Percentiles rank a stretch among this genome's conserved stretches.
Conservation (phyloP, 306 rosid species). For the Castanea mollissima region DNA sequence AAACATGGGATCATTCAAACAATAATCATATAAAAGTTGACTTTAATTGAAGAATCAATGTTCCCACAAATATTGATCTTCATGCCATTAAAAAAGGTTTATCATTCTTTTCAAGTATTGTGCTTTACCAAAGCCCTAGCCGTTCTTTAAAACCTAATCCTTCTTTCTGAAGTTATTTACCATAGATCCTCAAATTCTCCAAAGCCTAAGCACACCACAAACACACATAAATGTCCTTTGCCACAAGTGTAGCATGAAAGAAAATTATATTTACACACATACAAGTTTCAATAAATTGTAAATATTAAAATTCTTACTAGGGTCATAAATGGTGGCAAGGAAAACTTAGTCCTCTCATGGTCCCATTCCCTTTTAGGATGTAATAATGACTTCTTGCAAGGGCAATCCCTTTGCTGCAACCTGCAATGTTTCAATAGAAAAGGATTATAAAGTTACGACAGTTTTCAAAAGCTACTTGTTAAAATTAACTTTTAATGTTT, state of each 20-base stretch:
- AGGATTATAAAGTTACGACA: slow-evolving; percentile 11
- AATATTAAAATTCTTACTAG: slow-evolving; percentile 61
- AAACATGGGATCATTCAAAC: no score
- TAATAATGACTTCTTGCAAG: slow-evolving; percentile 54
- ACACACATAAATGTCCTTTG: no score
- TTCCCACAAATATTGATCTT: not conserved
- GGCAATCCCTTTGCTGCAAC: slow-evolving; percentile 46
- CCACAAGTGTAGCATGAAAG: slow-evolving; percentile 4
- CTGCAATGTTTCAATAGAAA: slow-evolving; percentile 40
- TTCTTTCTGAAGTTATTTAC: no score
- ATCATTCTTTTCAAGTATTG: not conserved
- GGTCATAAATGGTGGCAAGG: slow-evolving; percentile 93
- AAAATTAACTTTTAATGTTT: not conserved
- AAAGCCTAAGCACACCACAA: no score
- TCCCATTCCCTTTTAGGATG: slow-evolving; percentile 83
- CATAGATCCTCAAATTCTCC: no score
- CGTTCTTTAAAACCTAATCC: no score
- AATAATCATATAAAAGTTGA: no score
- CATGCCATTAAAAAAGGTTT: not conserved
- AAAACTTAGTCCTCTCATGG: slow-evolving; percentile 78
- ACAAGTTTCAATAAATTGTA: slow-evolving; percentile 6
- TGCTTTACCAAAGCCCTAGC: not conserved
- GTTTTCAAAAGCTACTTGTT: slow-evolving; percentile 19
- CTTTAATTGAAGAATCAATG: no score
- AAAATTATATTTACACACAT: not conserved